Conservation (phyloP, 495 filamentous ascomycete species). For the Lentithecium fluviatile region DNA sequence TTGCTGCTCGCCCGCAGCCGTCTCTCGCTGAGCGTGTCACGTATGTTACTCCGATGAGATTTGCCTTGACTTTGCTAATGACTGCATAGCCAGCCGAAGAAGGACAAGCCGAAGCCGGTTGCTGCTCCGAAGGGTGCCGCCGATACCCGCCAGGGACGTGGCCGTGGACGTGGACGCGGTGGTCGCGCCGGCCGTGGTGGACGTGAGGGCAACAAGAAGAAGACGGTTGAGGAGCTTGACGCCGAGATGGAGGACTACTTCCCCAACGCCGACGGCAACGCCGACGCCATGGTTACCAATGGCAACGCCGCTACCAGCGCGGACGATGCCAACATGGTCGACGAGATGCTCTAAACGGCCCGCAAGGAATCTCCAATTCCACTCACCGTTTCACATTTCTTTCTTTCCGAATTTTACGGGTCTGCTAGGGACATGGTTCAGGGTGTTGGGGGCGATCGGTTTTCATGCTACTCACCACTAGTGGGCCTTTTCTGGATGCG, state of each 20-base stretch:
- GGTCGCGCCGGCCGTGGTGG: constrained; percentile 45
- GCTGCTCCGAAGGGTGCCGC: constrained; percentile 62
- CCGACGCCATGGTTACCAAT: constrained; percentile 45
- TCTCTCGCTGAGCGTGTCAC: constrained; percentile 81
- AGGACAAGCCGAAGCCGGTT: constrained; percentile 67
- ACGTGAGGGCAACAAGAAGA: constrained; percentile 66
- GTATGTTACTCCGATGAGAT: constrained; percentile 50
- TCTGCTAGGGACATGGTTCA: too few relatives aligned
- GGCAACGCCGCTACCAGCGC: constrained; percentile 26
- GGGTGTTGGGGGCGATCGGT: too few relatives aligned
- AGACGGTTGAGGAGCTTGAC: constrained; percentile 88
- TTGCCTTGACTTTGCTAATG: constrained; percentile 24
- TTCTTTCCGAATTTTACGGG: constrained; percentile 1
- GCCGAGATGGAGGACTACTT: constrained; percentile 95
- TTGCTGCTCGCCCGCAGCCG: constrained; percentile 65
- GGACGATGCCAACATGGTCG: constrained; percentile 38
- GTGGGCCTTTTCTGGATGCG: too few relatives aligned
- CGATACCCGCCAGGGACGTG: constrained; percentile 49
- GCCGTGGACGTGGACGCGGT: constrained; percentile 43
- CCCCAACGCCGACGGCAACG: constrained; percentile 45
- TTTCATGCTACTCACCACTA: too few relatives aligned
- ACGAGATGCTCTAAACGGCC: constrained; percentile 34
- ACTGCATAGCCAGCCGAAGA: constrained; percentile 44
- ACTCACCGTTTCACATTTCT: neutral
- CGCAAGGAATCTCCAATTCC: too few relatives aligned